phyloP scores from a whole-genome alignment of 495 filamentous ascomycete genomes.

The Xylaria bambusicola region DNA sequence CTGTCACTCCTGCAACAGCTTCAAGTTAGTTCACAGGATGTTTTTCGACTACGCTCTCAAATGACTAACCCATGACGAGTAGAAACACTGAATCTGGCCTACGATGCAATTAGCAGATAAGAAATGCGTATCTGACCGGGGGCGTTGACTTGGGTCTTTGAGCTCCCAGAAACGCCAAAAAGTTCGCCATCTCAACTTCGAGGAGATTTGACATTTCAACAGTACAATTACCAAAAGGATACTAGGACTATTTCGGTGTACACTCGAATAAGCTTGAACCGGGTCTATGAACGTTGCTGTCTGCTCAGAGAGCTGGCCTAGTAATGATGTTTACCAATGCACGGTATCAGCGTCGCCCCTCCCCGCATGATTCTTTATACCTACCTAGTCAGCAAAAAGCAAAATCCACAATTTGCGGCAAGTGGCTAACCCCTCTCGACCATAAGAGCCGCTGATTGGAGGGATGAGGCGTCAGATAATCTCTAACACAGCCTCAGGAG shows the following conservation, averaged over 20 bases:
- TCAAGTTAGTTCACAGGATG: conserved; percentile 21
- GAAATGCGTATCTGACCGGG: neutral
- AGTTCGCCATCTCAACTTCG: neutral
- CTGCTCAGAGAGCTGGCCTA: neutral
- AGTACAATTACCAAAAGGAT: neutral
- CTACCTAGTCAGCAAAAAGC: too few species aligned
- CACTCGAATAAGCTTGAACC: neutral
- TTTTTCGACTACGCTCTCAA: neutral
- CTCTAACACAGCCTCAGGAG: neutral
- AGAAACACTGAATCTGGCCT: conserved; percentile 6
- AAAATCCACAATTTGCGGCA: too few species aligned
- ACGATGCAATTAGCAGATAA: neutral
- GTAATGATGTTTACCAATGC: neutral
- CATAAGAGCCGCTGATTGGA: neutral
- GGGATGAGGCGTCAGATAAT: neutral
- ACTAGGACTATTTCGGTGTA: too few species aligned
- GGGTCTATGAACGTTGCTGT: neutral
- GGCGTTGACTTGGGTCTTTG: neutral
- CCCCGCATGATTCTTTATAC: neutral
- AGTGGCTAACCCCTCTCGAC: too few species aligned
- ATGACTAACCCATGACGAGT: neutral
- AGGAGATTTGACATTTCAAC: neutral
- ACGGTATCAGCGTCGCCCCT: neutral
- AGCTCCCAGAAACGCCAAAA: conserved; percentile 4
- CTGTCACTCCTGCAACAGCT: conserved; percentile 44